Percentiles rank a stretch among this genome's conserved stretches.
Evolutionary conservation across 352 stramenopile genomes (phyloP).

Genomic region (Globisporangium abappressorium): DNA sequence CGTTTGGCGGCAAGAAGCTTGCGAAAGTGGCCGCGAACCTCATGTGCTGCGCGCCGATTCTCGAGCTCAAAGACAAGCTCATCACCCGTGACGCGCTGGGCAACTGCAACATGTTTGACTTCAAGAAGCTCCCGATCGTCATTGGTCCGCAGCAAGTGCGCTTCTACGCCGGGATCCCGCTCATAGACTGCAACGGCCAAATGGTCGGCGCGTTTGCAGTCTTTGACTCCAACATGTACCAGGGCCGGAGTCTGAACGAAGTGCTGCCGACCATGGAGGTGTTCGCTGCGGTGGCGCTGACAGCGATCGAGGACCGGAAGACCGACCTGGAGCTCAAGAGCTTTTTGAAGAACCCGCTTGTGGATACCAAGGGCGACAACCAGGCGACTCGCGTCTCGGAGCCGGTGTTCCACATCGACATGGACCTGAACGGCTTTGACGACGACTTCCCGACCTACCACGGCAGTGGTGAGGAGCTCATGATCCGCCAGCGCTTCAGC

Average conservation of each 20-base stretch:
- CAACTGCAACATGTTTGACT: constrained; percentile 38
- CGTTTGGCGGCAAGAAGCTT: constrained; percentile 39
- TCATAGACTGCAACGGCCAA: constrained; percentile 41
- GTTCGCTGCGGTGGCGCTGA: constrained; percentile 32
- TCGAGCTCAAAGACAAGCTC: constrained; percentile 38
- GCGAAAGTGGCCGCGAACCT: constrained; percentile 55
- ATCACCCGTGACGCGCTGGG: constrained; percentile 46
- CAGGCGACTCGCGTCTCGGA: constrained; percentile 28
- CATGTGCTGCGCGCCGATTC: constrained; percentile 66
- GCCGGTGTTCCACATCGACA: constrained; percentile 32
- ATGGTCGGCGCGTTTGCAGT: constrained; percentile 60
- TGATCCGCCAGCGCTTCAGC: constrained; percentile 11
- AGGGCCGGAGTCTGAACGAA: constrained; percentile 35
- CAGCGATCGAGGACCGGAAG: constrained; percentile 38
- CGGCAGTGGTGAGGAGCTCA: constrained; percentile 4
- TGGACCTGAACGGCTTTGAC: constrained; percentile 25
- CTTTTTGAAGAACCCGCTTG: constrained; percentile 51
- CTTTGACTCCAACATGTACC: constrained; percentile 48
- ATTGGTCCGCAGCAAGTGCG: constrained; percentile 59
- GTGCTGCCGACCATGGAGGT: constrained; percentile 38
- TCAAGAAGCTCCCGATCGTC: constrained; percentile 61
- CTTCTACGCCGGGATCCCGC: constrained; percentile 70
- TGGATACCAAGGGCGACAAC: constrained; percentile 32
- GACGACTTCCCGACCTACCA: constrained; percentile 12
- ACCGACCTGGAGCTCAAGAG: constrained; percentile 46